A percentile compares a stretch with the other conserved stretches of the same genome.
Conservation (phyloP, 192 early-diverging fungal species). For the Obelidium mucronatum region DNA sequence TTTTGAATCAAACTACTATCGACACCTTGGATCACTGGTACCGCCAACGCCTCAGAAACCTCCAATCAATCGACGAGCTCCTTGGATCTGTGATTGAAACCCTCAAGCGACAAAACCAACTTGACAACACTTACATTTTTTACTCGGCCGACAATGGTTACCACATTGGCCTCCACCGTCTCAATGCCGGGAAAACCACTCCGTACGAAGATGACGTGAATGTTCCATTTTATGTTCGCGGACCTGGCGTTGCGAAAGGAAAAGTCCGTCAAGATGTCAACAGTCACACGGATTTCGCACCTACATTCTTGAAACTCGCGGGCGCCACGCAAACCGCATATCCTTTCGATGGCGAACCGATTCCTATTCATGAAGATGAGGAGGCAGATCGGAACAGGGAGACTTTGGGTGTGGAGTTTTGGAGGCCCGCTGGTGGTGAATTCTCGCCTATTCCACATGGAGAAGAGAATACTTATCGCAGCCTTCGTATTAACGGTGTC, state of each 20-base stretch:
- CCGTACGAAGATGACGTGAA: slow-evolving; percentile 74
- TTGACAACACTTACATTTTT: slow-evolving; percentile 64
- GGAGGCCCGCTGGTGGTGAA: slow-evolving; percentile 3
- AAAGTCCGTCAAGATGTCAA: slow-evolving; percentile 45
- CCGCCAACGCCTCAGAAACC: slow-evolving; percentile 40
- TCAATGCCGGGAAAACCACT: slow-evolving; percentile 65
- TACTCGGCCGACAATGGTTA: slow-evolving; percentile 77
- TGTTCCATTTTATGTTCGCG: slow-evolving; percentile 43
- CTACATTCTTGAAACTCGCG: slow-evolving; percentile 66
- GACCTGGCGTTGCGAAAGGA: slow-evolving; percentile 64
- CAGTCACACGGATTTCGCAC: slow-evolving; percentile 66
- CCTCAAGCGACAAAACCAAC: slow-evolving; percentile 44
- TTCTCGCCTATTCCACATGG: not conserved
- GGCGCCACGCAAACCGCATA: slow-evolving; percentile 46
- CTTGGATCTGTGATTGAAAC: slow-evolving; percentile 61
- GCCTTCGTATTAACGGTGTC: not conserved
- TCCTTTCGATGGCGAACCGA: slow-evolving; percentile 62
- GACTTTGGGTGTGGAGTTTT: slow-evolving; percentile 24
- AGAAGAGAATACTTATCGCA: slow-evolving; percentile 18
- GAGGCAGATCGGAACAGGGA: slow-evolving; percentile 33
- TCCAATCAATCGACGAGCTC: slow-evolving; percentile 67
- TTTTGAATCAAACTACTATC: slow-evolving; percentile 27
- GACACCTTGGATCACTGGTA: slow-evolving; percentile 52
- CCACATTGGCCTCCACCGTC: slow-evolving; percentile 69
- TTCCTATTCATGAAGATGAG: slow-evolving; percentile 57